Percentiles rank a stretch among this genome's conserved stretches.
These are phyloP conservation scores for Lenzites betulinus DNA, from an alignment of 768 basidiomycete species.

Conservation along the genomic window DNA sequence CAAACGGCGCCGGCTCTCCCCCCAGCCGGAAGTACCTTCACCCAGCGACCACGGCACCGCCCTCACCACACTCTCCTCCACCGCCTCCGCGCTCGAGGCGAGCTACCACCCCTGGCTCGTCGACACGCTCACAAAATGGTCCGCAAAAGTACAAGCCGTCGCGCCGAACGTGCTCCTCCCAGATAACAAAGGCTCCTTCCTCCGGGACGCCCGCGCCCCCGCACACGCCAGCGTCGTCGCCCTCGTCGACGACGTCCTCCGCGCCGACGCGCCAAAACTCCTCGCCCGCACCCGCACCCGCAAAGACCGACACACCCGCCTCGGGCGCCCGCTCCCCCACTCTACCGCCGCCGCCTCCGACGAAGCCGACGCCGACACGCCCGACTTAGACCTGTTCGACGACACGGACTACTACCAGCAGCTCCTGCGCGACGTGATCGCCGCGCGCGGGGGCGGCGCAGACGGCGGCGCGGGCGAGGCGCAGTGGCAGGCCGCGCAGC, in stretches of 20 bases:
- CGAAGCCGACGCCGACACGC: constrained; percentile 35
- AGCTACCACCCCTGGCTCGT: constrained; percentile 72
- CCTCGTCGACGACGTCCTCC: constrained; percentile 74
- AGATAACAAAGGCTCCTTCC: constrained; percentile 71
- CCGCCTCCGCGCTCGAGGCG: constrained; percentile 27
- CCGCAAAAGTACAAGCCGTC: constrained; percentile 91
- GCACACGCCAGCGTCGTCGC: constrained; percentile 54
- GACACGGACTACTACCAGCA: constrained; percentile 95
- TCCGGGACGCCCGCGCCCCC: constrained; percentile 29
- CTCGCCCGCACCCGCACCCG: constrained; percentile 63
- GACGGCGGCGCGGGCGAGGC: constrained; percentile 42
- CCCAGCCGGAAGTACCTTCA: constrained; percentile 35
- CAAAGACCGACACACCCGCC: constrained; percentile 48
- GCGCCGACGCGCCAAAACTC: constrained; percentile 53
- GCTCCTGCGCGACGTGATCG: constrained; percentile 88
- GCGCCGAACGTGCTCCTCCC: constrained; percentile 75
- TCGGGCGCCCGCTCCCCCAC: constrained; percentile 36
- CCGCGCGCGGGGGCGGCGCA: constrained; percentile 46
- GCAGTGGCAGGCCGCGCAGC: constrained; percentile 68
- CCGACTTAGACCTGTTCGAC: constrained; percentile 63
- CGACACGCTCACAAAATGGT: constrained; percentile 91
- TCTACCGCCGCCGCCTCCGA: constrained; percentile 34
- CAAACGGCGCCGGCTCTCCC: constrained; percentile 54
- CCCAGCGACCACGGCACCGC: constrained; percentile 25
- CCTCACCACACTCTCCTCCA: constrained; percentile 33